Evolutionary conservation across 2,329 filamentous ascomycete genomes (phyloP), one percentile per base, ranked within the genome.

Genomic region (Ophiocordyceps camponoti-floridani): DNA sequence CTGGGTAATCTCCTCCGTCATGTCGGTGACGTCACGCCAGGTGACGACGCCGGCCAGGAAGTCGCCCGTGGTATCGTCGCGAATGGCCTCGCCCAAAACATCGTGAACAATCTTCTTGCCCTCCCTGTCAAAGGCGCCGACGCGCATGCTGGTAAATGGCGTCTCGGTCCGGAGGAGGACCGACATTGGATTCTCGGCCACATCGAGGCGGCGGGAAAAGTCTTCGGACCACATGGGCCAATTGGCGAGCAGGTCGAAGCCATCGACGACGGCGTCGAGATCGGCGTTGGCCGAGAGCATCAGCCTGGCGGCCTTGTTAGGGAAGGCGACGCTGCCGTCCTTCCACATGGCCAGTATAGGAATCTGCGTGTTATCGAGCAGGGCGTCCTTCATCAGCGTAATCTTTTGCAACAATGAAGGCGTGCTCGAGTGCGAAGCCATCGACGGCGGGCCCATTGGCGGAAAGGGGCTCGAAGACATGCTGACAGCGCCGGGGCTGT

Each of bases 261-360:
- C 71, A 35, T 74, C 67, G 3, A 58, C 56, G 2, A 60, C 58
- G 1, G 58, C 56, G 7, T 65, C 61, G 2, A 65, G 52, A 33
- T 67, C 63, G 4, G 61, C 58, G 13, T 64, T 57, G 10, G 61
- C 58, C 23, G 63, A 55, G 47, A 77, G 67, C n/a, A 80, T 58
- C 4, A 62, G 58, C 12, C 71, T 64, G 12, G 73, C 73, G 4
- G 81, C 80, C 51, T 72, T 74, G 54, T 89, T 89, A 4, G 82
- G 79, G 40, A 86, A 77, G 0, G 75, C 78, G 42, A 86, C 77
- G 42, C 75, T 81, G 44, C 81, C 76, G 50, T 89, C 84, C 54
- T 79, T 82, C 84, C 84, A 88, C 77, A 87, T 83, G 23, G 81
- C 79, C 41, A 87, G 65, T 19, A 85, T 79, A 0, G 84, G 83